phyloP scores from a whole-genome alignment of 495 filamentous ascomycete genomes.

The Podospora conica region DNA sequence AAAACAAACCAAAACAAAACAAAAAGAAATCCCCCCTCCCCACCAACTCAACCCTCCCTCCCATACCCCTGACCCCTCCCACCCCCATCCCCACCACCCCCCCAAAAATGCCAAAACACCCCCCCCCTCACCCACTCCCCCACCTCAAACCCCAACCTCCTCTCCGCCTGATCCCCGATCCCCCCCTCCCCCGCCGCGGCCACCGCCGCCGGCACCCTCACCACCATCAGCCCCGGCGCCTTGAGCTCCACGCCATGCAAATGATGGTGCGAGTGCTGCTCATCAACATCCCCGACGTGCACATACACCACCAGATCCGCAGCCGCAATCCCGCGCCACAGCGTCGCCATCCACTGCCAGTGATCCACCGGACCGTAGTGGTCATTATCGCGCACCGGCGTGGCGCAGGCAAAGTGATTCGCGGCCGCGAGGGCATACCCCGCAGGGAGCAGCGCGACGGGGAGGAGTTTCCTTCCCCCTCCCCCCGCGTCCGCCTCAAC shows the following conservation, averaged over 20 bases:
- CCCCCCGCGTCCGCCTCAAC: too few species aligned
- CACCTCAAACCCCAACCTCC: slow-evolving; percentile 75
- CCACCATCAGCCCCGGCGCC: slow-evolving; percentile 34
- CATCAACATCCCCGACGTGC: slow-evolving; percentile 22
- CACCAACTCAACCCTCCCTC: background rate
- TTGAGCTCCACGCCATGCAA: slow-evolving; percentile 52
- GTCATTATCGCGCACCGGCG: slow-evolving; percentile 67
- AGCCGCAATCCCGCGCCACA: slow-evolving; percentile 84
- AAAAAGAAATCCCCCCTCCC: background rate
- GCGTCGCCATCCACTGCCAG: slow-evolving; percentile 96
- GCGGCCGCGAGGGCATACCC: slow-evolving; percentile 71
- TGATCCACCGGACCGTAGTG: slow-evolving; percentile 78
- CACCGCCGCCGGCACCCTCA: slow-evolving; percentile 17
- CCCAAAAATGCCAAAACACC: slow-evolving; percentile 21
- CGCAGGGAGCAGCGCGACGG: slow-evolving; percentile 63
- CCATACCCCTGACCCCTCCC: background rate
- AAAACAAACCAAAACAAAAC: background rate
- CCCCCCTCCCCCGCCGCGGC: slow-evolving; percentile 27
- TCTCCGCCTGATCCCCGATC: slow-evolving; percentile 60
- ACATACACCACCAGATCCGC: slow-evolving; percentile 81
- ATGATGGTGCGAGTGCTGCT: too few species aligned
- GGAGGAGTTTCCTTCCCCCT: too few species aligned
- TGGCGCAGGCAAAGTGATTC: slow-evolving; percentile 62
- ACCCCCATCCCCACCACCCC: background rate
- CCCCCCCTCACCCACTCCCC: slow-evolving; percentile 63